phyloP scores from a whole-genome alignment of 352 stramenopile species.

The Phytopythium boreale region DNA sequence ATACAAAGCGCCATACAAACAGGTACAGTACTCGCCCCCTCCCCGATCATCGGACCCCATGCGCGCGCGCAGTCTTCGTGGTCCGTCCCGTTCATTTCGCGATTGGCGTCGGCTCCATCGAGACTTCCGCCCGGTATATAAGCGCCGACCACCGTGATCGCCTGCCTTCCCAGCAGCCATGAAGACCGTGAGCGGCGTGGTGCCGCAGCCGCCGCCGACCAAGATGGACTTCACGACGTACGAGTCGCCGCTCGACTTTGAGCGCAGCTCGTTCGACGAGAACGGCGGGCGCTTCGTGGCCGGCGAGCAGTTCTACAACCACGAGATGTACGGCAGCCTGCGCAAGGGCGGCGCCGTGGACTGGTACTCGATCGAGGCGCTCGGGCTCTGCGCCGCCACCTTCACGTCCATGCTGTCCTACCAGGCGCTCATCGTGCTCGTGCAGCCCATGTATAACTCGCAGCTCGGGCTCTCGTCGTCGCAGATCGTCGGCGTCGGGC shows the following conservation, averaged over 20 bases:
- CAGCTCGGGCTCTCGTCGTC: slow-evolving; percentile 43
- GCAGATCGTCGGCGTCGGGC: slow-evolving; percentile 42
- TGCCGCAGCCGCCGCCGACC: slow-evolving; percentile 23
- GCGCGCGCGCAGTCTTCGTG: background rate
- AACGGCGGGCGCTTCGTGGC: slow-evolving; percentile 49
- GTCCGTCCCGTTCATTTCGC: slow-evolving; percentile 5
- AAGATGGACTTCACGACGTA: slow-evolving; percentile 35
- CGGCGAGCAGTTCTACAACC: slow-evolving; percentile 72
- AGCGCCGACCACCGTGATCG: background rate
- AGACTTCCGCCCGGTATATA: background rate
- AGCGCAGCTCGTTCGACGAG: slow-evolving; percentile 33
- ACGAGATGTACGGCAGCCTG: slow-evolving; percentile 65
- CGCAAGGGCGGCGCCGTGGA: slow-evolving; percentile 54
- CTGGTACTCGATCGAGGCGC: slow-evolving; percentile 57
- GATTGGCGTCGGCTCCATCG: background rate
- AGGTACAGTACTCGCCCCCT: background rate
- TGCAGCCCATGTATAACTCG: slow-evolving; percentile 53
- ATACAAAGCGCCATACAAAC: background rate
- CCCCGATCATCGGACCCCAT: background rate
- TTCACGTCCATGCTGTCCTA: slow-evolving; percentile 76
- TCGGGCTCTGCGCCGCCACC: slow-evolving; percentile 56
- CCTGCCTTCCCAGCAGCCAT: background rate
- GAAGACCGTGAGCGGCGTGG: slow-evolving; percentile 28
- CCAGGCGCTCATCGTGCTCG: slow-evolving; percentile 42
- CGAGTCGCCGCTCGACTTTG: slow-evolving; percentile 35